Evolutionary conservation across 1,139 yeast species (phyloP).

Genomic region (Petasospora fabianii): DNA sequence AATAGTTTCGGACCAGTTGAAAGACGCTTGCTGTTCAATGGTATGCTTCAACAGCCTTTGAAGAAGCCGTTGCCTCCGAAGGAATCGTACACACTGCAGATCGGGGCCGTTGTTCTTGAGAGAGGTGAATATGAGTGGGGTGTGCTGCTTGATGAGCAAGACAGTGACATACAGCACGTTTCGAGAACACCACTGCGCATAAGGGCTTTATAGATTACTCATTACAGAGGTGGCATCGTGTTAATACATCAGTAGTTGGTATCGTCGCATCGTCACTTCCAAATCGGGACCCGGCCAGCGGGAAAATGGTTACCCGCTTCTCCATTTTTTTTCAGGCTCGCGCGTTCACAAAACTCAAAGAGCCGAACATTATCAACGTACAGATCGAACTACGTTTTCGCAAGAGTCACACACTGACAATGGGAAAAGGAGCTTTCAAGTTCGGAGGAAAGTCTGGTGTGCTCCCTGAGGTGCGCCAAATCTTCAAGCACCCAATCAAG

Average conservation of each 20-base stretch:
- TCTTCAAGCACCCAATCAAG: conserved; percentile 63
- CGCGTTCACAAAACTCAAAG: neutral
- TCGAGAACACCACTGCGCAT: conserved; percentile 34
- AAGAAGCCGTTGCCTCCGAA: conserved; percentile 41
- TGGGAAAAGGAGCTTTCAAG: conserved; percentile 45
- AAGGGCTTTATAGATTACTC: conserved; percentile 24
- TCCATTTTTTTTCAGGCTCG: conserved; percentile 3
- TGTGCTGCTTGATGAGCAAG: conserved; percentile 52
- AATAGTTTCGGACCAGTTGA: conserved; percentile 38
- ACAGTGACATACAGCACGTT: conserved; percentile 29
- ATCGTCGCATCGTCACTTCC: conserved; percentile 1
- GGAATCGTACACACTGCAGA: conserved; percentile 35
- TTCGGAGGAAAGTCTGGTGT: conserved; percentile 69
- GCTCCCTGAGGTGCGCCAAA: conserved; percentile 72
- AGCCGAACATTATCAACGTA: neutral
- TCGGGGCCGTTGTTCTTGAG: conserved; percentile 61
- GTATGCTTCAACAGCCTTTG: conserved; percentile 57
- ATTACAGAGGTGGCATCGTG: neutral
- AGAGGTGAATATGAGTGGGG: conserved; percentile 83
- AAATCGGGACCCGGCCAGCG: too few relatives aligned
- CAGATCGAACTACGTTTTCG: neutral
- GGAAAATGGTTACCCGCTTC: conserved; percentile 3
- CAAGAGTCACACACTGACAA: conserved; percentile 16
- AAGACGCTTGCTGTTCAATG: conserved; percentile 55
- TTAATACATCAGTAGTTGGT: neutral